Evolutionary conservation across 345 rosid genomes (phyloP).

Genomic region (Brassica incana): DNA sequence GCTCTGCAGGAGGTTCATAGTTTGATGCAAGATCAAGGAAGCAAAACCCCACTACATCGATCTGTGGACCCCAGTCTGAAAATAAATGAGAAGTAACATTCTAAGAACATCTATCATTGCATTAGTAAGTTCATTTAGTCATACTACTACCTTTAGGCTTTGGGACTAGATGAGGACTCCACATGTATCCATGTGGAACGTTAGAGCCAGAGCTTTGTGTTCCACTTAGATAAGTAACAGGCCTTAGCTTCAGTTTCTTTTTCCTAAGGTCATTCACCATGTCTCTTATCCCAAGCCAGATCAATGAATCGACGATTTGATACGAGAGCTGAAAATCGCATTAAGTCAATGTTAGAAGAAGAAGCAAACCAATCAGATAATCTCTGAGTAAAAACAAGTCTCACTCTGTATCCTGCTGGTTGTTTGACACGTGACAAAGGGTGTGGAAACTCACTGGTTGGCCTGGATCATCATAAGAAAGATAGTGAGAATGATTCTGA

Average conservation of each 20-base stretch:
- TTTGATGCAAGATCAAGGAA: slow-evolving; percentile 98
- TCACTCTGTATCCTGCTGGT: slow-evolving; percentile 94
- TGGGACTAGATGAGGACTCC: slow-evolving; percentile 99
- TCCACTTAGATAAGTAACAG: slow-evolving; percentile 98
- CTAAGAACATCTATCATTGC: neutral
- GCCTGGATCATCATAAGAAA: slow-evolving; percentile 56
- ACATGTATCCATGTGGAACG: slow-evolving; percentile 90
- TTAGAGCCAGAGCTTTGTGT: slow-evolving; percentile 86
- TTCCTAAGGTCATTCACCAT: slow-evolving; percentile 92
- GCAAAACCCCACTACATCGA: slow-evolving; percentile 99
- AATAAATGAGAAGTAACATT: neutral
- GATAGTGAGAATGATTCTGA: slow-evolving; percentile 34
- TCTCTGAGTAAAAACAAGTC: too few relatives aligned
- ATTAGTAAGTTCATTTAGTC: slow-evolving; percentile 5
- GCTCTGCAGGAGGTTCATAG: slow-evolving; percentile 89
- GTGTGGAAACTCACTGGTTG: slow-evolving; percentile 97
- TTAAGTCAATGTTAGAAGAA: neutral
- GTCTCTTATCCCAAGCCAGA: slow-evolving; percentile 99
- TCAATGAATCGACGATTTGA: slow-evolving; percentile 92
- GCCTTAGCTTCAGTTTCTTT: slow-evolving; percentile 84
- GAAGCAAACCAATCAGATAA: slow-evolving; percentile 10
- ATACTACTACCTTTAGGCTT: slow-evolving; percentile 86
- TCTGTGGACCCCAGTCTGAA: slow-evolving; percentile 94
- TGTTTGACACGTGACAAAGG: slow-evolving; percentile 99
- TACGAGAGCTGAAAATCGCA: slow-evolving; percentile 70